These are phyloP conservation scores for Mycena polygramma DNA, from an alignment of 768 basidiomycete species.

Conservation along the genomic window DNA sequence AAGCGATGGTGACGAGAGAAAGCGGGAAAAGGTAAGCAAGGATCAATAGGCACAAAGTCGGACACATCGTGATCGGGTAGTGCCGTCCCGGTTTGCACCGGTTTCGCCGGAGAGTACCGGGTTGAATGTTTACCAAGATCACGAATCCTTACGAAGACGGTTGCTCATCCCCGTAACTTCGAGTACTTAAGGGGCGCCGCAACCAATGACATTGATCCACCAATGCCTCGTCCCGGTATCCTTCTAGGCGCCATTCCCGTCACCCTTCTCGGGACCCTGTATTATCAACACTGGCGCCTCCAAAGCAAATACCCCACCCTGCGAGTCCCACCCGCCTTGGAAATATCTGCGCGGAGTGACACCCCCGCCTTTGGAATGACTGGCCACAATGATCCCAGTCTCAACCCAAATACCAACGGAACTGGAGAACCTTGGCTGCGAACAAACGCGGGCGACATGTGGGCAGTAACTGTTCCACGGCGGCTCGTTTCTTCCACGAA, in stretches of 20 bases:
- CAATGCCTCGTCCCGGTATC: constrained; percentile 4
- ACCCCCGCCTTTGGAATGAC: constrained; percentile 21
- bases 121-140: too few relatives aligned
- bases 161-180: too few relatives aligned
- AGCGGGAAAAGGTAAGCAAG: too few relatives aligned
- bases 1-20: too few relatives aligned
- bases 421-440: constrained; percentile 11
- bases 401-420: background rate
- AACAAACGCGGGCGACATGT: constrained; percentile 25
- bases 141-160: too few relatives aligned
- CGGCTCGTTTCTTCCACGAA: background rate
- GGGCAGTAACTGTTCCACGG: constrained; percentile 17
- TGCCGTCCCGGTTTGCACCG: too few relatives aligned
- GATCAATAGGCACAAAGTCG: too few relatives aligned
- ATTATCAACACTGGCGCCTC: constrained; percentile 21
- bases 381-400: background rate
- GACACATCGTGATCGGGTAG: too few relatives aligned
- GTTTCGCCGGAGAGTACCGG: too few relatives aligned
- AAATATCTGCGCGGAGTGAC: constrained; percentile 25
- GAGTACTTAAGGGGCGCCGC: too few relatives aligned
- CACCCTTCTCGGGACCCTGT: constrained; percentile 4
- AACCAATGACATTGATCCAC: too few relatives aligned
- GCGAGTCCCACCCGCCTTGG: constrained; percentile 7
- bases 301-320: constrained; percentile 10
- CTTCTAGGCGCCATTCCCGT: constrained; percentile 2